Conservation (phyloP, 306 rosid genomes). For the Pueraria montana region DNA sequence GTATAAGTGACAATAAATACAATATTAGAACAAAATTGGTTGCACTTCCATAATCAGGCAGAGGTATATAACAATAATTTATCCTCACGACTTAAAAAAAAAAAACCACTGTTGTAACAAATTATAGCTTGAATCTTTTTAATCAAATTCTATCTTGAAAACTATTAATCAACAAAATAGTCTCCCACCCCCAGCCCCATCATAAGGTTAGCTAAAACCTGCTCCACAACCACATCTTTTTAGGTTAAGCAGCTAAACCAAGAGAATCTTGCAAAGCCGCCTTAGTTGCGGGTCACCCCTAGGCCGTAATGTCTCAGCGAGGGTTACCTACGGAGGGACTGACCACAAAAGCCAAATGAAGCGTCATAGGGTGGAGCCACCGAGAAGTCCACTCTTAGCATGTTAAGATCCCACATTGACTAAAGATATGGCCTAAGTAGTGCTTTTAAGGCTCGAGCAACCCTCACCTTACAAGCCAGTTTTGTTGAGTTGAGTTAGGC, state of each 20-base stretch:
- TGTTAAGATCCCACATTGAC: too few species aligned
- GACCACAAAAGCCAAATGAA: too few species aligned
- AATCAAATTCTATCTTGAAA: constrained; percentile 6
- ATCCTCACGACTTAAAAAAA: not conserved
- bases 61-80: not conserved
- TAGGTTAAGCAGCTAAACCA: constrained; percentile 17
- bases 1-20: not conserved
- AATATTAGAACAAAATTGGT: not conserved
- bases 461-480: too few species aligned
- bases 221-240: not conserved
- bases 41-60: not conserved
- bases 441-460: too few species aligned
- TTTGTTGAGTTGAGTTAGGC: too few species aligned
- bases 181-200: not conserved
- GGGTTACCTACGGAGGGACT: too few species aligned
- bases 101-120: not conserved
- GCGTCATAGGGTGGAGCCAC: too few species aligned
- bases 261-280: not conserved
- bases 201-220: too few species aligned
- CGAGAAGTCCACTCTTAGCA: too few species aligned
- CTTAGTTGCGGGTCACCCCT: too few species aligned
- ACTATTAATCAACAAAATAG: not conserved
- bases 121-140: not conserved
- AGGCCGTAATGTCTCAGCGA: too few species aligned
- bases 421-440: too few species aligned